Base-by-base conservation (phyloP, 2,329 filamentous ascomycete species). In the Leptographium radiaticola region DNA sequence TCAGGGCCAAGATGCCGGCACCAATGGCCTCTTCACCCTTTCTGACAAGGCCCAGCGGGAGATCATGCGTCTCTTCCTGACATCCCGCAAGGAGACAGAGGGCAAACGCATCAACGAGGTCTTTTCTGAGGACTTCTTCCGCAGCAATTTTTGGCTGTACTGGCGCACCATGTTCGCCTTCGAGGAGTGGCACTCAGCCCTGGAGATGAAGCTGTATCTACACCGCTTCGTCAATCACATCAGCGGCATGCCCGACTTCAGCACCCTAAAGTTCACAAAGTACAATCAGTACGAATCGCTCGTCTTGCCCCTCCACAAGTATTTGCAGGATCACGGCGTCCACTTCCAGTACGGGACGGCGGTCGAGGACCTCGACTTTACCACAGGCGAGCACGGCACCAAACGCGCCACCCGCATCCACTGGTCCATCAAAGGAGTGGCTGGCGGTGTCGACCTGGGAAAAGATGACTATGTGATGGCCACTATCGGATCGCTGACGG, bases 401-500 rank as follows among this genome's bases (percentile, higher is more conserved):
- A 62, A 60, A 39, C 61, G 57, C 8, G 62, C 65, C 5, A 61
- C 63, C 16, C 57, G 56, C 7, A 61, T 67, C 39, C 56, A 59
- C 49, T 61, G 60, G 53, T 40, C 53, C 10, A 43, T 55, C n/a
- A 56, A 63, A 25, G 62, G 61, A 36, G 45, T 53, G 25, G 53
- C 61, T 16, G 57, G 58, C 16, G 59, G 52, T 12, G 59, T 65
- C 25, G 54, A 58, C 16, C 45, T 69, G 4, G 53, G 57, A 4
- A 11, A 48, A 4, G 47, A 67, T 31, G 70, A 72, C 53, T 62
- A 71, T n/a, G 64, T 69, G 16, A 62, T 73, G 39, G 62, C 69
- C 42, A 69, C 67, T 0, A 61, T 70, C 8, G 69, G 70, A 10
- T 70, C 67, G 16, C 61, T 69, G 60, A 68, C 64, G 16, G 67